Conservation (phyloP, 306 rosid species). For the Casuarina cunninghamiana region DNA sequence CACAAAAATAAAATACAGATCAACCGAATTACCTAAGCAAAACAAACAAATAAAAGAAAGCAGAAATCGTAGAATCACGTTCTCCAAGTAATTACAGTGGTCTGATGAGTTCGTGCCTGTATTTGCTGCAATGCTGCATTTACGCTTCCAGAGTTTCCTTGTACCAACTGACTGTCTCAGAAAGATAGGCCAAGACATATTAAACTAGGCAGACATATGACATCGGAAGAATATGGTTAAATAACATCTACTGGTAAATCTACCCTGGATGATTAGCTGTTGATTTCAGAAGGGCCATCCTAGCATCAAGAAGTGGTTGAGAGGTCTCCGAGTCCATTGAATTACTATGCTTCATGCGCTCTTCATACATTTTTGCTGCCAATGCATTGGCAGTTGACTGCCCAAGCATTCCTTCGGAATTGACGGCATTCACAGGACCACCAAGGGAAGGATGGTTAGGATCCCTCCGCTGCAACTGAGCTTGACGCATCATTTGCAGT, state of each 20-base stretch:
- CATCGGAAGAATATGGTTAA: conserved; percentile 18
- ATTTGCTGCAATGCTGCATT: conserved; percentile 87
- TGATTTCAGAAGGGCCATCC: conserved; percentile 81
- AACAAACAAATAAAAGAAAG: conserved; percentile 17
- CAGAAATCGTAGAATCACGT: conserved; percentile 17
- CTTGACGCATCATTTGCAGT: conserved; percentile 80
- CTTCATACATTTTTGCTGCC: conserved; percentile 93
- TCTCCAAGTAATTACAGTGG: conserved; percentile 46
- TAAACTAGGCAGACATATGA: conserved; percentile 20
- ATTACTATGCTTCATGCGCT: conserved; percentile 77
- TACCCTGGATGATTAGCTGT: conserved; percentile 81
- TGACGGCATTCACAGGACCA: conserved; percentile 57
- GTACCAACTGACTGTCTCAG: conserved; percentile 75
- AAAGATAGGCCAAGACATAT: conserved; percentile 25
- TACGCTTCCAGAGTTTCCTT: conserved; percentile 77
- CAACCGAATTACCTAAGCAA: conserved; percentile 16
- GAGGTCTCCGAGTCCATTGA: conserved; percentile 81
- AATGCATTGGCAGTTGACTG: conserved; percentile 79
- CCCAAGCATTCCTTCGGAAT: conserved; percentile 82
- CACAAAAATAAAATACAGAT: conserved; percentile 20
- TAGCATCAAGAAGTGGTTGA: conserved; percentile 89
- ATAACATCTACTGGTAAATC: conserved; percentile 27
- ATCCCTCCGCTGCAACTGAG: conserved; percentile 87
- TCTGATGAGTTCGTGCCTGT: conserved; percentile 75
- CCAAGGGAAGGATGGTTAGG: conserved; percentile 71